Percentiles rank a stretch among this genome's conserved stretches.
These are phyloP conservation scores for Nymphaea thermarum DNA, from an alignment of 164 flowering plant species.

Conservation along the genomic window DNA sequence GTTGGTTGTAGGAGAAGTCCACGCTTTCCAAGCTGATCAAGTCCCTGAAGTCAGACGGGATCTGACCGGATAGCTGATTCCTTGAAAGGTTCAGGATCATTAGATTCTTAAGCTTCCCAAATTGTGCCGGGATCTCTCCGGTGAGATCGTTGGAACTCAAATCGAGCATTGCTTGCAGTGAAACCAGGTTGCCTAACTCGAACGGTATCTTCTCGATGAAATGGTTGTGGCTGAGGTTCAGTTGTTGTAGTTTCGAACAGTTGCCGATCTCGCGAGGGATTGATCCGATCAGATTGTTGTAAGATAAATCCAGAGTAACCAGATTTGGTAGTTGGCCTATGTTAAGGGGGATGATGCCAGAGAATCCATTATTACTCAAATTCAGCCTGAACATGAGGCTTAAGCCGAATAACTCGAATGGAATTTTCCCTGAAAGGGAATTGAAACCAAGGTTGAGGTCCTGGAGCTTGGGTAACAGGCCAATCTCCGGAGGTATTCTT, in stretches of 20 bases:
- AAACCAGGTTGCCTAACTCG: constrained; percentile 26
- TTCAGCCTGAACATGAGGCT: background rate
- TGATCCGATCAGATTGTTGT: background rate
- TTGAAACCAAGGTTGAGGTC: background rate
- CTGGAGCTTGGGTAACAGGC: background rate
- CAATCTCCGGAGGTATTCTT: background rate
- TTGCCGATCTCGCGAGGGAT: constrained; percentile 23
- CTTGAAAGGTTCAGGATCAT: constrained; percentile 37
- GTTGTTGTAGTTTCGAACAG: constrained; percentile 6
- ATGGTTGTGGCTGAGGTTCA: constrained; percentile 35
- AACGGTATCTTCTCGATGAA: constrained; percentile 29
- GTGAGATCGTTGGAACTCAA: constrained; percentile 43
- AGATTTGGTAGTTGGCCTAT: background rate
- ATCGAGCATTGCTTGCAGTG: constrained; percentile 27
- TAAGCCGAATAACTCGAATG: background rate
- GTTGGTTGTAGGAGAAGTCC: constrained; percentile 42
- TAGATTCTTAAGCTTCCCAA: constrained; percentile 22
- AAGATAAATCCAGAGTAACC: background rate
- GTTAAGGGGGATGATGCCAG: background rate
- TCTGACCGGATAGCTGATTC: constrained; percentile 37
- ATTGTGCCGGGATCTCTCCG: constrained; percentile 31
- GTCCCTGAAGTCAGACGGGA: constrained; percentile 21
- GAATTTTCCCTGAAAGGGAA: background rate
- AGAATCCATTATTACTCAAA: background rate
- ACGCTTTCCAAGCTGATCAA: constrained; percentile 20